These are phyloP conservation scores for Hypocreales sp. DNA, from an alignment of 2,329 filamentous ascomycete genomes.

Conservation along the genomic window DNA sequence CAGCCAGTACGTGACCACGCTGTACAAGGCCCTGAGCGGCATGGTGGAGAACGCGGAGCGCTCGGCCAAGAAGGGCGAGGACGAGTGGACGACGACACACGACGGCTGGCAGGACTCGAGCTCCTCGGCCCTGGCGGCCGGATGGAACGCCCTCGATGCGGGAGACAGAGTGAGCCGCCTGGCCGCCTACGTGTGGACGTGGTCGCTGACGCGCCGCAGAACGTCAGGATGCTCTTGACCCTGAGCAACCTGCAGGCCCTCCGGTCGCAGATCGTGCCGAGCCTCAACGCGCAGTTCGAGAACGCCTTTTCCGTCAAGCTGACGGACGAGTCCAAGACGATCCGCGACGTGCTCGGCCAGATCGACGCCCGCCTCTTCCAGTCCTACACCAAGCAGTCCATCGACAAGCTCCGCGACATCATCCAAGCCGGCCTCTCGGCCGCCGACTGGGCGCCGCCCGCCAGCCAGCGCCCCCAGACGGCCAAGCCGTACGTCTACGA, in stretches of 20 bases:
- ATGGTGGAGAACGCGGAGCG: constrained; percentile 95
- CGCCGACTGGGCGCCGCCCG: constrained; percentile 52
- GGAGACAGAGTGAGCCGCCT: constrained; percentile 34
- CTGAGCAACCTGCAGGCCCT: constrained; percentile 82
- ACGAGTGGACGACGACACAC: constrained; percentile 39
- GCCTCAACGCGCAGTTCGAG: constrained; percentile 85
- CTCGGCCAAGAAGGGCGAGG: constrained; percentile 46
- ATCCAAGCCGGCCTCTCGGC: constrained; percentile 59
- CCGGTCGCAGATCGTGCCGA: constrained; percentile 67
- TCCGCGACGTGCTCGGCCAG: constrained; percentile 77
- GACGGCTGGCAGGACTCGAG: constrained; percentile 23
- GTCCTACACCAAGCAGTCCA: constrained; percentile 71
- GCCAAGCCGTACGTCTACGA: constrained; percentile 85
- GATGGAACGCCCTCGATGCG: constrained; percentile 34
- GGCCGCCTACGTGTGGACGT: neutral
- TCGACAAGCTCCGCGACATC: constrained; percentile 50
- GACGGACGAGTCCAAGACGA: constrained; percentile 83
- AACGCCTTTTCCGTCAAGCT: constrained; percentile 87
- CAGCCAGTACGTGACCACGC: constrained; percentile 78
- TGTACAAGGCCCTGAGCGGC: constrained; percentile 87
- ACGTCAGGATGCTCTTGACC: constrained; percentile 84
- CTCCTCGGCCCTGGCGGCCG: constrained; percentile 19
- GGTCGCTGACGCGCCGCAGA: constrained; percentile 33
- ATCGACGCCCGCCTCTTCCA: constrained; percentile 87
- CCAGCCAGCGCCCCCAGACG: constrained; percentile 46